Percentiles rank a stretch among this genome's conserved stretches.
These are phyloP conservation scores for Macadamia tetraphylla DNA, from an alignment of 164 flowering plant genomes.

Conservation along the genomic window DNA sequence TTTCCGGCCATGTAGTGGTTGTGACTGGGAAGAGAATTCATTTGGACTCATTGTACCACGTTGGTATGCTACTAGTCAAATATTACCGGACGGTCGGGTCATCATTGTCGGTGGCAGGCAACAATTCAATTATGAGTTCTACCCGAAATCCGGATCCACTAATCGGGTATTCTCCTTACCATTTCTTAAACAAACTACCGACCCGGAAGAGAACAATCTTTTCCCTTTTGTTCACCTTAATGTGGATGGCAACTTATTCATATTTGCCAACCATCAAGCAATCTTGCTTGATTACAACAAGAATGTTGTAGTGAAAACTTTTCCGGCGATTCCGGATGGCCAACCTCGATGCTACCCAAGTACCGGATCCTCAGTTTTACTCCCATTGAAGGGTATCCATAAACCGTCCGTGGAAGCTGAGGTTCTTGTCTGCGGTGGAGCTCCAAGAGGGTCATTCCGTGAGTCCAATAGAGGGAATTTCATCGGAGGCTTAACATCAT, in stretches of 20 bases:
- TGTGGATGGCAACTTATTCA: too few species aligned
- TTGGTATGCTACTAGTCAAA: too few species aligned
- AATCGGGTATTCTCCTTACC: not conserved
- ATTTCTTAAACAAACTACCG: not conserved
- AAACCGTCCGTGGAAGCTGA: not conserved
- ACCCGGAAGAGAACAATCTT: not conserved
- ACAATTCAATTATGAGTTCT: too few species aligned
- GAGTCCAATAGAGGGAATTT: not conserved
- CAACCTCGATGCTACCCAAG: not conserved
- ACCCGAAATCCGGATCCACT: too few species aligned
- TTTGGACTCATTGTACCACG: too few species aligned
- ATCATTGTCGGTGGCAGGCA: too few species aligned
- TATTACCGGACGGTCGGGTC: too few species aligned
- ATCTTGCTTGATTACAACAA: too few species aligned
- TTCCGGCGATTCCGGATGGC: not conserved
- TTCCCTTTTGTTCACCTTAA: not conserved
- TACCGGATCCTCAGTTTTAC: not conserved
- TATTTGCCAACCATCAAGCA: too few species aligned
- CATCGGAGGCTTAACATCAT: not conserved
- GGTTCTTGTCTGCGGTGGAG: not conserved
- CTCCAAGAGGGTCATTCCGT: not conserved
- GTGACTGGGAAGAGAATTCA: too few species aligned
- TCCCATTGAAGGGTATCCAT: not conserved
- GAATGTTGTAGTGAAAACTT: too few species aligned
- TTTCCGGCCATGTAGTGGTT: too few species aligned